Evolutionary conservation across 129 eudicot genomes (phyloP).

Genomic region (Dittrichia graveolens): DNA sequence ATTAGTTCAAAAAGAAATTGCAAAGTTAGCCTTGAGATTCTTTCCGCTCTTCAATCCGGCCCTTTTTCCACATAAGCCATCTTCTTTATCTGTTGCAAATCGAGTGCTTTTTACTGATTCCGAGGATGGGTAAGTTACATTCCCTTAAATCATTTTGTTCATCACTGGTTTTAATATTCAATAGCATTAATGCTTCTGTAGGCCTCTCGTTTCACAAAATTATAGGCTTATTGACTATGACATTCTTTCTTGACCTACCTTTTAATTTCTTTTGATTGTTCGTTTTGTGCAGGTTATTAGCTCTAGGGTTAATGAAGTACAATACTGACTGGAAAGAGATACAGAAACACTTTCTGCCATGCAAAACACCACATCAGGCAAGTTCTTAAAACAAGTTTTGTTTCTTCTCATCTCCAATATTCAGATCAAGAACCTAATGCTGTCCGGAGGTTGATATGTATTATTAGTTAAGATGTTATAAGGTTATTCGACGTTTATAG

Average conservation of each 20-base stretch:
- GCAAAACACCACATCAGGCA: slow-evolving; percentile 95
- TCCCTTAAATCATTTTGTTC: not conserved
- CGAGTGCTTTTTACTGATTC: slow-evolving; percentile 96
- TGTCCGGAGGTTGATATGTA: not conserved
- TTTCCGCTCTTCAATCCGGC: slow-evolving; percentile 82
- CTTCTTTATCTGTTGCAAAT: slow-evolving; percentile 64
- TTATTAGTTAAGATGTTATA: slow-evolving; percentile 13
- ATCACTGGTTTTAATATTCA: not conserved
- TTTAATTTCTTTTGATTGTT: slow-evolving; percentile 23
- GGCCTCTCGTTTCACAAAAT: not conserved
- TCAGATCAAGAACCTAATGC: not conserved
- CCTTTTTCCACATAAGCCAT: slow-evolving; percentile 91
- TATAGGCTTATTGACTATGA: not conserved
- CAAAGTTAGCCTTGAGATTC: slow-evolving; percentile 74
- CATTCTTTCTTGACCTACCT: not conserved
- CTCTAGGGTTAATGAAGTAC: slow-evolving; percentile 82
- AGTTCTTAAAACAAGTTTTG: slow-evolving; percentile 5
- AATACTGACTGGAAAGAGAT: slow-evolving; percentile 92
- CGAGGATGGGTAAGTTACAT: slow-evolving; percentile 84
- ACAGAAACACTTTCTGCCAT: slow-evolving; percentile 81
- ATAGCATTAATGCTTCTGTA: not conserved
- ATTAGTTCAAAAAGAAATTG: slow-evolving; percentile 72
- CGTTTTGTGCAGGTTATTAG: slow-evolving; percentile 64
- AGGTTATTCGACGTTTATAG: not conserved
- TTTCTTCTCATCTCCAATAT: not conserved